A percentile compares a stretch with the other conserved stretches of the same genome.
Evolutionary conservation across 768 basidiomycete genomes (phyloP).

Genomic region (Collybia sp.): DNA sequence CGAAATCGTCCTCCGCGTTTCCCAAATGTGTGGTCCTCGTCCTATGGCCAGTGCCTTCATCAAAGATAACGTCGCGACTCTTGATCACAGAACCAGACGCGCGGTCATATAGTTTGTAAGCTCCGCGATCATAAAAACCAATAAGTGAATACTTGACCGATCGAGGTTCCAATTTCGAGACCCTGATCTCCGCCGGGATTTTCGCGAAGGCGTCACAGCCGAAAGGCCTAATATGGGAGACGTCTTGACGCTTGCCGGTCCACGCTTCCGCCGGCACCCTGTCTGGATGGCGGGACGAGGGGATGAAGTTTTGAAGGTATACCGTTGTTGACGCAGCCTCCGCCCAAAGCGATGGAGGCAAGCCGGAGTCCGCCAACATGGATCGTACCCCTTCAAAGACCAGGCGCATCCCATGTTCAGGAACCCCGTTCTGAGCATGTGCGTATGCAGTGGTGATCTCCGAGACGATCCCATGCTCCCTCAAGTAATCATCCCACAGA

Average conservation of each 20-base stretch:
- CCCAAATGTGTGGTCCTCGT: background rate
- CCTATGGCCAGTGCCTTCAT: constrained; percentile 12
- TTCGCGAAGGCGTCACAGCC: constrained; percentile 23
- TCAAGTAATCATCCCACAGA: constrained; percentile 12
- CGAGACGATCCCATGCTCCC: constrained; percentile 13
- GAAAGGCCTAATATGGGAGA: constrained; percentile 18
- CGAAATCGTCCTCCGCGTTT: too few relatives aligned
- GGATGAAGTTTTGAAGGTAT: constrained; percentile 20
- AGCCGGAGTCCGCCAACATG: constrained; percentile 11
- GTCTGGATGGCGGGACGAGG: constrained; percentile 11
- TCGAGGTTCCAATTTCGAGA: constrained; percentile 10
- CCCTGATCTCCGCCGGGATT: constrained; percentile 13
- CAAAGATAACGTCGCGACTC: constrained; percentile 15
- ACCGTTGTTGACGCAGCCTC: constrained; percentile 11
- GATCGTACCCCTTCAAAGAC: constrained; percentile 13
- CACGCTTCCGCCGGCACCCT: constrained; percentile 11
- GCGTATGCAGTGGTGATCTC: constrained; percentile 18
- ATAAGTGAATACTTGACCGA: constrained; percentile 14
- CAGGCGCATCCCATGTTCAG: constrained; percentile 16
- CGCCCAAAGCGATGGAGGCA: constrained; percentile 14
- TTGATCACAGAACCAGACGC: constrained; percentile 5
- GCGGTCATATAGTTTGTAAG: constrained; percentile 11
- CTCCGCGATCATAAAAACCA: constrained; percentile 11
- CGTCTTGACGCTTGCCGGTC: constrained; percentile 9
- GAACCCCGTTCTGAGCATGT: constrained; percentile 21